phyloP scores from a whole-genome alignment of 2,329 filamentous ascomycete species.

The Monilinia aucupariae region DNA sequence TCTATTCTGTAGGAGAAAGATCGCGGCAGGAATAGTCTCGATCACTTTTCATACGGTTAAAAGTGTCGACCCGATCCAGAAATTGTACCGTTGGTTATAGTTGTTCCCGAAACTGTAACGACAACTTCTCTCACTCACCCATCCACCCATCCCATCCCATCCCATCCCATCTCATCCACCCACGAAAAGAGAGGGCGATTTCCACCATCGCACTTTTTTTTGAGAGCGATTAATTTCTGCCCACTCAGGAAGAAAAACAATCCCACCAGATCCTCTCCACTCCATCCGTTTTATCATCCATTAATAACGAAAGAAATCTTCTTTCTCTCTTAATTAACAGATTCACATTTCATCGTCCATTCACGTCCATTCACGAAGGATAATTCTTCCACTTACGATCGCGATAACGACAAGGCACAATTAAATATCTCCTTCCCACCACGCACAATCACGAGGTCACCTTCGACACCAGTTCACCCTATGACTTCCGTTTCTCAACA shows the following conservation, averaged over 20 bases:
- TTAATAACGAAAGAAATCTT: slow-evolving; percentile 13
- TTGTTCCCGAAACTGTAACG: slow-evolving; percentile 5
- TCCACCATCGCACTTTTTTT: slow-evolving; percentile 22
- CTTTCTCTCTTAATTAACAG: not conserved
- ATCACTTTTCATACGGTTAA: slow-evolving; percentile 3
- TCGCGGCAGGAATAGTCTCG: slow-evolving; percentile 30
- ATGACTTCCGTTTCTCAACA: slow-evolving; percentile 37
- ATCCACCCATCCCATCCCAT: slow-evolving; percentile 23
- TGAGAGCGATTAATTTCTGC: slow-evolving; percentile 35
- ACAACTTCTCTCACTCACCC: slow-evolving; percentile 18
- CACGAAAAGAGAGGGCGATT: slow-evolving; percentile 22
- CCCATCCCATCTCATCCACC: too few relatives aligned
- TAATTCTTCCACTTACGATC: slow-evolving; percentile 15
- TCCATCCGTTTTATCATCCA: slow-evolving; percentile 15
- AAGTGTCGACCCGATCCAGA: slow-evolving; percentile 11
- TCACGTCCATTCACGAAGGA: slow-evolving; percentile 28
- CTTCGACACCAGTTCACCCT: slow-evolving; percentile 27
- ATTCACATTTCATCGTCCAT: slow-evolving; percentile 29
- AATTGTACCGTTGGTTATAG: slow-evolving; percentile 15
- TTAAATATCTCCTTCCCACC: slow-evolving; percentile 6
- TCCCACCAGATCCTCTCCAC: slow-evolving; percentile 14
- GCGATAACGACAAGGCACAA: slow-evolving; percentile 32
- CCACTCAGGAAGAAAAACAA: slow-evolving; percentile 23
- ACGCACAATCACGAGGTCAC: slow-evolving; percentile 13
- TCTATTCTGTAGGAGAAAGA: slow-evolving; percentile 34